Conservation (phyloP, 495 filamentous ascomycete species). For the Rostrohypoxylon terebratum region DNA sequence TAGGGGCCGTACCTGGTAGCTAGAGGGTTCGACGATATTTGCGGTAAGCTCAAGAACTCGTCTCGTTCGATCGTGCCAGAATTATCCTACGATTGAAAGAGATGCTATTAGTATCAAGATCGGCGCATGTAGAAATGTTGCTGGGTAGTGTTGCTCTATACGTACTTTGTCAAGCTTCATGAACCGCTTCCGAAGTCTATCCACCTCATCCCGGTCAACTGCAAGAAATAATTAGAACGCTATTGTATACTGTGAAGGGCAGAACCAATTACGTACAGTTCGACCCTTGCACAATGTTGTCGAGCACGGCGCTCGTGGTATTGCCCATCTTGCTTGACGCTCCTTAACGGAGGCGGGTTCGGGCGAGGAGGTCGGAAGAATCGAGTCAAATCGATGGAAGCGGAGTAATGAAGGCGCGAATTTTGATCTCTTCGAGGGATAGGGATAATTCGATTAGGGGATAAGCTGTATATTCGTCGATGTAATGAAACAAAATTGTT, state of each 20-base stretch:
- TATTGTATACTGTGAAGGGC: background rate
- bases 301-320: slow-evolving; percentile 83
- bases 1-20: slow-evolving; percentile 77
- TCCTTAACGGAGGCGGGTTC: slow-evolving; percentile 36
- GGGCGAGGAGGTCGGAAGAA: background rate
- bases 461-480: background rate
- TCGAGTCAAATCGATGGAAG: background rate
- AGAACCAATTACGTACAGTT: slow-evolving; percentile 74
- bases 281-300: slow-evolving; percentile 93
- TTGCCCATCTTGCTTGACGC: slow-evolving; percentile 75
- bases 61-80: slow-evolving; percentile 98
- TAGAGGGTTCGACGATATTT: slow-evolving; percentile 97
- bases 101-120: slow-evolving; percentile 1
- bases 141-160: slow-evolving; percentile 36
- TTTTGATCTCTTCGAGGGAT: background rate
- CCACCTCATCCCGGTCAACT: slow-evolving; percentile 98
- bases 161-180: slow-evolving; percentile 98
- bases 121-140: background rate
- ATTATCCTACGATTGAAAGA: slow-evolving; percentile 74
- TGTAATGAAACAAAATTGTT: background rate
- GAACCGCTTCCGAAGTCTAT: slow-evolving; percentile 93
- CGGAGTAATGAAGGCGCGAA: background rate
- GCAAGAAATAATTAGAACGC: slow-evolving; percentile 25
- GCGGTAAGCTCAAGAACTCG: slow-evolving; percentile 95
- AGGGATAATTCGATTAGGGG: background rate